A percentile compares a stretch with the other conserved stretches of the same genome.
Evolutionary conservation across 331 rosid species (phyloP).

Genomic region (Malus hybrid): DNA sequence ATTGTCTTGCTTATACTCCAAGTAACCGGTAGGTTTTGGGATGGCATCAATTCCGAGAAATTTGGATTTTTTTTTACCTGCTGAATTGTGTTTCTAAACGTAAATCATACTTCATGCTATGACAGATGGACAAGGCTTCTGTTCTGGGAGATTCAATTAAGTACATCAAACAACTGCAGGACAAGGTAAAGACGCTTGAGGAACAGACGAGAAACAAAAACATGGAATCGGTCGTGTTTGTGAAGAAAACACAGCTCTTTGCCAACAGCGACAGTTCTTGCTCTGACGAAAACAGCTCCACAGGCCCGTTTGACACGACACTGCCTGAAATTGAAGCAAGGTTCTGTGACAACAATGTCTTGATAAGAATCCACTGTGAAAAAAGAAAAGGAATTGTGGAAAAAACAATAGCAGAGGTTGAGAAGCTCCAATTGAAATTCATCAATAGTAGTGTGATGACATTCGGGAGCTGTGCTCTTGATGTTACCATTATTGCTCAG

Average conservation of each 20-base stretch:
- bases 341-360: slow-evolving; percentile 65
- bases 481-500: slow-evolving; percentile 82
- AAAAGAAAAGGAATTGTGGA: slow-evolving; percentile 58
- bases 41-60: not conserved
- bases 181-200: slow-evolving; percentile 66
- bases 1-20: not conserved
- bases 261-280: slow-evolving; percentile 29
- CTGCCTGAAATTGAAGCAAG: slow-evolving; percentile 88
- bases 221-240: slow-evolving; percentile 63
- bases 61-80: not conserved
- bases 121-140: slow-evolving; percentile 95
- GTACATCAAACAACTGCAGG: slow-evolving; percentile 84
- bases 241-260: slow-evolving; percentile 51
- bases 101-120: not conserved
- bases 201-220: slow-evolving; percentile 48
- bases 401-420: slow-evolving; percentile 54
- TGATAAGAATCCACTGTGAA: slow-evolving; percentile 79
- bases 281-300: slow-evolving; percentile 17
- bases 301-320: slow-evolving; percentile 29
- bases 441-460: slow-evolving; percentile 63
- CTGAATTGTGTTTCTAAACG: not conserved
- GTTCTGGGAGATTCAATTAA: slow-evolving; percentile 93
- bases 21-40: not conserved
- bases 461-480: slow-evolving; percentile 67
- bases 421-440: slow-evolving; percentile 59